A percentile compares a stretch with the other conserved stretches of the same genome.
Conservation (phyloP, 331 rosid genomes). For the Saraca asoca region DNA sequence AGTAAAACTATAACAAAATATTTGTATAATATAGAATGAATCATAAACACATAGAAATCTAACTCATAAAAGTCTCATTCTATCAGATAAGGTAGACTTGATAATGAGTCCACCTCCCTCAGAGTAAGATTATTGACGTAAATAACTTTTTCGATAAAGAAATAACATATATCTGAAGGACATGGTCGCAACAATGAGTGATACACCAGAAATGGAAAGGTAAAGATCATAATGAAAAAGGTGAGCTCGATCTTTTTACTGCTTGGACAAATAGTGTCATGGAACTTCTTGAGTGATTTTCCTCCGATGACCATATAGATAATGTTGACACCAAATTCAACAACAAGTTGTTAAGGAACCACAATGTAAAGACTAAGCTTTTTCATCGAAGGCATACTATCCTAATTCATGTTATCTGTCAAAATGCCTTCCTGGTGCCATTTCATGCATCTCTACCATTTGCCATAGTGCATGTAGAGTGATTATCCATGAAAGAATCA, state of each 20-base stretch:
- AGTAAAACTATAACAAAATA: too few species aligned
- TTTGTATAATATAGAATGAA: too few species aligned
- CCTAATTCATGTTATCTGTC: conserved; percentile 79
- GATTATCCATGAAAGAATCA: too few species aligned
- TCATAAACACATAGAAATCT: too few species aligned
- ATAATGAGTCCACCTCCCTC: too few species aligned
- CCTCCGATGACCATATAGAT: conserved; percentile 69
- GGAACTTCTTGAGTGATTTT: conserved; percentile 48
- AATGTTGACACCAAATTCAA: conserved; percentile 50
- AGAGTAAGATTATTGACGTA: neutral
- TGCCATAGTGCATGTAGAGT: too few species aligned
- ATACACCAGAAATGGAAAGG: conserved; percentile 77
- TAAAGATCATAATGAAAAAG: neutral
- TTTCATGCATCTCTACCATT: too few species aligned
- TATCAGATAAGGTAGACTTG: too few species aligned
- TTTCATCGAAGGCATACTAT: conserved; percentile 62
- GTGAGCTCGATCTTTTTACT: conserved; percentile 41
- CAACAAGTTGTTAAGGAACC: conserved; percentile 55
- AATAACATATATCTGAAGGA: conserved; percentile 63
- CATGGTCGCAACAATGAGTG: conserved; percentile 92
- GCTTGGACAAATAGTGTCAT: conserved; percentile 35
- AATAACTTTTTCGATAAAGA: too few species aligned
- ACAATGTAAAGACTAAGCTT: conserved; percentile 60
- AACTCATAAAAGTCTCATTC: too few species aligned
- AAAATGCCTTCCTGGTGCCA: conserved; percentile 64